Evolutionary conservation across 192 early-diverging fungal species (phyloP).

Genomic region (Coemansia asiatica): DNA sequence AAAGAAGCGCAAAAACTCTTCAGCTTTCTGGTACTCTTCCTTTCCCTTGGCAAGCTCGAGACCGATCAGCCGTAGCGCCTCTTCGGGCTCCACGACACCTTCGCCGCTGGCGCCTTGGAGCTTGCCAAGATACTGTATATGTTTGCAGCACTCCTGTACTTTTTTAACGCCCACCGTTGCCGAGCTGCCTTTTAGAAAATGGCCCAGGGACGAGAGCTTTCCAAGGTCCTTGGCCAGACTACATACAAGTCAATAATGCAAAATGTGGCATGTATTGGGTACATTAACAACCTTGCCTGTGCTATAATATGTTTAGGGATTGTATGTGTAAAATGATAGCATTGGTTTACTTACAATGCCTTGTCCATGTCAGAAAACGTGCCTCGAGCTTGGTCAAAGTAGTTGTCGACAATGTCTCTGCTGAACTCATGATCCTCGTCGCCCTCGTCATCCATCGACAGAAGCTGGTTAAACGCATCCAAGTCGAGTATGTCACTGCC

Average conservation of each 20-base stretch:
- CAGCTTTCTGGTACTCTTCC: slow-evolving; percentile 71
- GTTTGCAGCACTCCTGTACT: slow-evolving; percentile 80
- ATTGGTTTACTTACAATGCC: slow-evolving; percentile 54
- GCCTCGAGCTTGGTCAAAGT: slow-evolving; percentile 79
- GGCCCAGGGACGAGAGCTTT: slow-evolving; percentile 76
- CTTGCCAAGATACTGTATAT: slow-evolving; percentile 84
- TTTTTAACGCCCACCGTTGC: slow-evolving; percentile 79
- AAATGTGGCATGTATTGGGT: too few relatives aligned
- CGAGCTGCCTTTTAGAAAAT: slow-evolving; percentile 91
- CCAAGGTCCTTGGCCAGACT: slow-evolving; percentile 59
- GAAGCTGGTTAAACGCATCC: slow-evolving; percentile 80
- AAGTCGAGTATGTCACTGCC: slow-evolving; percentile 72
- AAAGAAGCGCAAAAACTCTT: slow-evolving; percentile 66
- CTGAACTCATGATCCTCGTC: slow-evolving; percentile 82
- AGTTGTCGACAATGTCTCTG: slow-evolving; percentile 71
- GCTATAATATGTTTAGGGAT: too few relatives aligned
- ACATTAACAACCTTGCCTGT: too few relatives aligned
- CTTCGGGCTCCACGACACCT: slow-evolving; percentile 53
- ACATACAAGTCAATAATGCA: too few relatives aligned
- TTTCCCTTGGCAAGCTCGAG: slow-evolving; percentile 61
- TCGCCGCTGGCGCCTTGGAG: slow-evolving; percentile 42
- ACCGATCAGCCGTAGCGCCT: slow-evolving; percentile 61
- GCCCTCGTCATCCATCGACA: slow-evolving; percentile 92
- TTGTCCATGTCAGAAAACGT: slow-evolving; percentile 77
- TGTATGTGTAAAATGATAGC: slow-evolving; percentile 13